Percentiles rank a stretch among this genome's conserved stretches.
Conservation (phyloP, 2,329 filamentous ascomycete species). For the Domatiomyces globalis region DNA sequence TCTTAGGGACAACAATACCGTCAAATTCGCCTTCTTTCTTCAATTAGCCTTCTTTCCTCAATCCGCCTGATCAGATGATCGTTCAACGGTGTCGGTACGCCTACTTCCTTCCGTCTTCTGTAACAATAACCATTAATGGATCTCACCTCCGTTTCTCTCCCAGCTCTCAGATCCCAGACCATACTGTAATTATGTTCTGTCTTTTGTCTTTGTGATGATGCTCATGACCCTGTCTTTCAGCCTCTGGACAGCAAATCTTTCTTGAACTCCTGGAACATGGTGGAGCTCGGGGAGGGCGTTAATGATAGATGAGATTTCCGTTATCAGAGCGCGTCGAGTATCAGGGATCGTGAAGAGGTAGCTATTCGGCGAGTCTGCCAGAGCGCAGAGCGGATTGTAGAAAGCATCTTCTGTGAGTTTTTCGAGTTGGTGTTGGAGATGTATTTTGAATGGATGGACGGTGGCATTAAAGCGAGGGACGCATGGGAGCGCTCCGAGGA, state of each 20-base stretch:
- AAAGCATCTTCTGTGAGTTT: slow-evolving; percentile 15
- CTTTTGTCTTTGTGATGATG: slow-evolving; percentile 8
- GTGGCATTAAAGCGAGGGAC: too few species aligned
- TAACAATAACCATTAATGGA: slow-evolving; percentile 14
- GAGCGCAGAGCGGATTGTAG: slow-evolving; percentile 12
- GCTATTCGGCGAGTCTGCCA: slow-evolving; percentile 5
- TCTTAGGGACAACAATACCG: too few species aligned
- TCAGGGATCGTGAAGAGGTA: slow-evolving; percentile 11
- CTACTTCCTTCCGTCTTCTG: slow-evolving; percentile 3
- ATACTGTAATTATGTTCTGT: slow-evolving; percentile 13
- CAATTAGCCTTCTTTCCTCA: too few species aligned
- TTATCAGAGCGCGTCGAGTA: slow-evolving; percentile 4
- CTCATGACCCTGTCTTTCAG: slow-evolving; percentile 6
- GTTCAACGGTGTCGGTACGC: too few species aligned
- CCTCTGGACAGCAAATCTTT: too few species aligned
- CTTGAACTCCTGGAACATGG: too few species aligned
- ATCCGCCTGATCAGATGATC: too few species aligned
- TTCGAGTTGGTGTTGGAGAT: slow-evolving; percentile 13
- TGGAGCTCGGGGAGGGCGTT: slow-evolving; percentile 4
- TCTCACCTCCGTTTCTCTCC: slow-evolving; percentile 11
- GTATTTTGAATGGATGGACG: background rate
- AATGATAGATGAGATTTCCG: slow-evolving; percentile 14
- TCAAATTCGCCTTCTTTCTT: too few species aligned
- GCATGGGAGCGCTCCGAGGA: too few species aligned
- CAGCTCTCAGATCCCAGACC: slow-evolving; percentile 12